Percentiles rank a stretch among this genome's conserved stretches.
Conservation (phyloP, 169 alveolate genomes). For the Plasmodium sp. region DNA sequence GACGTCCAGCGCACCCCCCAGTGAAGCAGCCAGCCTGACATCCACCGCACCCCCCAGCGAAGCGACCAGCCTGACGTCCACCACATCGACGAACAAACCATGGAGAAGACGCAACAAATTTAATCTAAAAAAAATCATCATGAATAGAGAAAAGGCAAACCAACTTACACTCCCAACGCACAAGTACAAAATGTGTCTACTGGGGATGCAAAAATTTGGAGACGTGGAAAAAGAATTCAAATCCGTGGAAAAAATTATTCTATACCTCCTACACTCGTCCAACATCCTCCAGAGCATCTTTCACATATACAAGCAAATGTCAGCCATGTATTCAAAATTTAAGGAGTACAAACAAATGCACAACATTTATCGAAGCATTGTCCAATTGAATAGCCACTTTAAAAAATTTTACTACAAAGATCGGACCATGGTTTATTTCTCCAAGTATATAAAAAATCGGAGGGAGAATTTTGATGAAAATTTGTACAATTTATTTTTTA, state of each 20-base stretch:
- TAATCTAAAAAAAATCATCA: constrained; percentile 1
- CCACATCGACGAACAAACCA: neutral
- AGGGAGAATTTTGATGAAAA: constrained; percentile 66
- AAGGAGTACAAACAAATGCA: constrained; percentile 37
- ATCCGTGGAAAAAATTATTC: constrained; percentile 2
- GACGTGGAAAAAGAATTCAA: constrained; percentile 23
- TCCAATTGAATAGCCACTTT: constrained; percentile 2
- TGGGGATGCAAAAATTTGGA: constrained; percentile 37
- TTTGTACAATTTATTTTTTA: constrained; percentile 55
- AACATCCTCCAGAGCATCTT: constrained; percentile 15
- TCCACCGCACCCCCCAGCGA: neutral
- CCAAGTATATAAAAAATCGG: constrained; percentile 54
- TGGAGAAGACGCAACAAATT: neutral
- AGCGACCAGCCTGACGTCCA: neutral
- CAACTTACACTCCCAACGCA: neutral
- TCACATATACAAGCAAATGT: constrained; percentile 29
- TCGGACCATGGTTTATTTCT: constrained; percentile 25
- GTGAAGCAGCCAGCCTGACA: too few relatives aligned
- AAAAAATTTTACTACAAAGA: constrained; percentile 39
- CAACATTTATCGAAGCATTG: constrained; percentile 13
- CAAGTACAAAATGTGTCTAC: constrained; percentile 8
- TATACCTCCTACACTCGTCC: constrained; percentile 13
- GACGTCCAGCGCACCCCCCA: too few relatives aligned
- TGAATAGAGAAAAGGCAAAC: neutral
- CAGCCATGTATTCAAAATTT: constrained; percentile 9